These are phyloP conservation scores for Porphyrellus cyaneotinctus DNA, from an alignment of 768 basidiomycete species.

Conservation along the genomic window DNA sequence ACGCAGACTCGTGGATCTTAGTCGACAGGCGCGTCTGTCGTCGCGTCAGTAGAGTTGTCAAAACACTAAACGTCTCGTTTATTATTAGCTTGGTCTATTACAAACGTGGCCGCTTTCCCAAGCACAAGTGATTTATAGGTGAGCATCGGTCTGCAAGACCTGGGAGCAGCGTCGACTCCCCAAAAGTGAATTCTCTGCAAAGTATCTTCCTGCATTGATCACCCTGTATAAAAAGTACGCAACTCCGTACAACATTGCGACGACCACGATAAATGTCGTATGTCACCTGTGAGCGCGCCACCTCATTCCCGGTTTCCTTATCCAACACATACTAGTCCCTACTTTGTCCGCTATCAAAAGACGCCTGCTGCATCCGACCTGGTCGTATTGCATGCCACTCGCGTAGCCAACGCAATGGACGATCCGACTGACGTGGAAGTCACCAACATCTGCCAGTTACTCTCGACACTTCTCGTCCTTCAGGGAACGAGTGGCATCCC, in stretches of 20 bases:
- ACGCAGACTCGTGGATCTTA: slow-evolving; percentile 2
- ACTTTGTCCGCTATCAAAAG: slow-evolving; percentile 38
- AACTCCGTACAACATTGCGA: slow-evolving; percentile 21
- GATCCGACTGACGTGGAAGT: slow-evolving; percentile 15
- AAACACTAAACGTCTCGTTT: neutral
- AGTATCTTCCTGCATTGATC: slow-evolving; percentile 34
- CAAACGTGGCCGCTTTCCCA: slow-evolving; percentile 17
- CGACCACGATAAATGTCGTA: slow-evolving; percentile 33
- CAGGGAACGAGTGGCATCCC: slow-evolving; percentile 34
- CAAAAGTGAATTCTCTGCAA: slow-evolving; percentile 32
- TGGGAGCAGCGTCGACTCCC: too few species aligned
- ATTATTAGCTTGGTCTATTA: slow-evolving; percentile 28
- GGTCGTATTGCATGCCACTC: slow-evolving; percentile 35
- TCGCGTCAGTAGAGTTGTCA: neutral
- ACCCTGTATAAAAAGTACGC: slow-evolving; percentile 27
- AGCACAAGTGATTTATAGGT: slow-evolving; percentile 3
- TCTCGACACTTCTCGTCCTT: slow-evolving; percentile 37
- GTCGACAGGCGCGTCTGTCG: slow-evolving; percentile 4
- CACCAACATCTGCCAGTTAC: slow-evolving; percentile 38
- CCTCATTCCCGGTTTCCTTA: neutral
- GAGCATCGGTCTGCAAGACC: slow-evolving; percentile 8
- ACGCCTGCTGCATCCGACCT: slow-evolving; percentile 32
- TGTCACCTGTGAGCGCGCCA: neutral
- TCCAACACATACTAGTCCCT: slow-evolving; percentile 28
- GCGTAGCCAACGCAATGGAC: slow-evolving; percentile 24